A percentile compares a stretch with the other conserved stretches of the same genome.
phyloP scores from a whole-genome alignment of 1,139 yeast genomes.

The Yamadazyma oceani region DNA sequence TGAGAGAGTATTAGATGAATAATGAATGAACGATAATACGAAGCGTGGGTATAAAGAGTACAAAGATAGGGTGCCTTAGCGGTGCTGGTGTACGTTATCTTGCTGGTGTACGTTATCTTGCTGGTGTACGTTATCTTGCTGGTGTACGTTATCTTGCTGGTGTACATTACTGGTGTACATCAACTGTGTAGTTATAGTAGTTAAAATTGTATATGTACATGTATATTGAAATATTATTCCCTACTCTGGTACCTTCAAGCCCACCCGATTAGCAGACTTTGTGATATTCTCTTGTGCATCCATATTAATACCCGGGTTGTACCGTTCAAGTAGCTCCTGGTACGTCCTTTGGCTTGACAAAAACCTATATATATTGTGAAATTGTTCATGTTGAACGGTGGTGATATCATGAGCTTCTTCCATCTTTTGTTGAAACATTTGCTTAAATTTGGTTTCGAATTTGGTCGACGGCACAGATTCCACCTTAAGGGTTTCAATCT shows the following conservation, averaged over 20 bases:
- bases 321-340: conserved; percentile 76
- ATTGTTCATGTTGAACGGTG: conserved; percentile 27
- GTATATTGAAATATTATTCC: neutral
- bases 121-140: too few relatives aligned
- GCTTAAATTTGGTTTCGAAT: conserved; percentile 21
- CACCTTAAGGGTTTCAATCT: conserved; percentile 27
- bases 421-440: conserved; percentile 23
- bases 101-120: too few relatives aligned
- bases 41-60: too few relatives aligned
- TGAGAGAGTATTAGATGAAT: neutral
- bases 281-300: conserved; percentile 75
- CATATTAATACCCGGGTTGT: conserved; percentile 81
- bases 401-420: conserved; percentile 17
- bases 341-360: conserved; percentile 74
- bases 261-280: conserved; percentile 83
- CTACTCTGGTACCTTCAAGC: conserved; percentile 46
- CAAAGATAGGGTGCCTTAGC: too few relatives aligned
- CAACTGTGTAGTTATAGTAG: neutral
- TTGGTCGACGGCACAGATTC: conserved; percentile 11
- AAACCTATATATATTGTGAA: conserved; percentile 53
- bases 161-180: too few relatives aligned
- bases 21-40: neutral
- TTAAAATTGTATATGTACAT: neutral
- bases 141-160: too few relatives aligned
- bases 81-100: too few relatives aligned